Evolutionary conservation across 257 asterid genomes (phyloP), one percentile per base, ranked within the genome.

Genomic region (Cordia subcordata): DNA sequence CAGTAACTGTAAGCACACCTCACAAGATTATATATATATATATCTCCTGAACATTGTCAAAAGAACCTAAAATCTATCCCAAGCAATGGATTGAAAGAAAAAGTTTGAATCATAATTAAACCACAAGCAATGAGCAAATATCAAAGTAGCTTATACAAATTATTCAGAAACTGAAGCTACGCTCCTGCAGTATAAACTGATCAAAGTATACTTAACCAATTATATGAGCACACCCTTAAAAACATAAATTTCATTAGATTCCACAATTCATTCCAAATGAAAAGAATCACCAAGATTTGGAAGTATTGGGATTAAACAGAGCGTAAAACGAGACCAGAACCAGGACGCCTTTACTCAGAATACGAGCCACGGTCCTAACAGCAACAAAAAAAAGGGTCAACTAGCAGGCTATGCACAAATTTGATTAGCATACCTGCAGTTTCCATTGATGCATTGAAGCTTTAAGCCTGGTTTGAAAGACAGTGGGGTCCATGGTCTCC

Each of bases 381-480:
- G n/a, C n/a, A 14, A 16, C 16, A 0, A 35, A 21, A 8, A 22
- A 40, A 18, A 4, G 73, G 51, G 13, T 27, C 19, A 10, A 5
- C 35, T 39, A n/a, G 21, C 17, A 19, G 6, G 52, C 42, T 13
- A 49, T 11, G 23, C 16, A 15, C 13, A 53, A 15, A 10, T 32
- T 10, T 8, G 18, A n/a, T 37, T 14, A 23, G 61, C 5, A 63
- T 68, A 87, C 95, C 95, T 82, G 86, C 61, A 80, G 61, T 70
- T 82, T 80, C 95, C 95, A 87, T 46, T 57, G 66, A 11, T 61
- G 63, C 17, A 87, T 44, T 1, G 95, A 84, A 72, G 61, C 66
- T 69, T 61, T 75, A 37, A 87, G 94, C 63, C 57, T 35, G 61
- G 73, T 18, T 56, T 67, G 58, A 49, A 87, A 87, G 38, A 65